Evolutionary conservation across 257 asterid genomes (phyloP).

Genomic region (Eustoma russellianum): DNA sequence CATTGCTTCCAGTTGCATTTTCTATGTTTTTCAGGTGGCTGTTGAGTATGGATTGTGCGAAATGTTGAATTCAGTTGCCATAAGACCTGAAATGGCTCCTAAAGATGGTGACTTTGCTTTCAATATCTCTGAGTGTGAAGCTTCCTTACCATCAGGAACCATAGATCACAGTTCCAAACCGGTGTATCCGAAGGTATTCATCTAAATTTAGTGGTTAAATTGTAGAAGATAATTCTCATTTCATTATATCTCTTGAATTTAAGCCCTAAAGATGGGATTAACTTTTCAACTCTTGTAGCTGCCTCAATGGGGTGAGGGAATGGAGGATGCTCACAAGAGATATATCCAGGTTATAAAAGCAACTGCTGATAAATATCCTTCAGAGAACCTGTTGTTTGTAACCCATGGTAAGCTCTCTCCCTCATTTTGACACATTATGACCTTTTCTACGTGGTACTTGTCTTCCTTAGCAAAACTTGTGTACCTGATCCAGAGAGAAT

Average conservation of each 20-base stretch:
- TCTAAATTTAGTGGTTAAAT: neutral
- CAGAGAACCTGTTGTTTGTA: constrained; percentile 73
- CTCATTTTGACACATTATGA: neutral
- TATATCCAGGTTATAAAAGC: constrained; percentile 47
- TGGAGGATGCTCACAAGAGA: constrained; percentile 47
- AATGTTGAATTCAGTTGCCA: constrained; percentile 61
- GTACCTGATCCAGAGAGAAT: too few relatives aligned
- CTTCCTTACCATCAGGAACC: constrained; percentile 66
- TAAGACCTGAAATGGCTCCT: constrained; percentile 61
- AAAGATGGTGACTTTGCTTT: constrained; percentile 63
- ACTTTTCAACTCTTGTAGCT: constrained; percentile 28
- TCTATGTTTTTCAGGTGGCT: constrained; percentile 41
- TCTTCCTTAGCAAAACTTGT: too few relatives aligned
- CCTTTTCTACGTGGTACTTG: too few relatives aligned
- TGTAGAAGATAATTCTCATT: neutral
- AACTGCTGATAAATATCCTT: constrained; percentile 74
- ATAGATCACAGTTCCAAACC: constrained; percentile 33
- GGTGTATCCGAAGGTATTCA: constrained; percentile 55
- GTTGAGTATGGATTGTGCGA: constrained; percentile 77
- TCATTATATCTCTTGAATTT: neutral
- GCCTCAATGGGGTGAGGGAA: constrained; percentile 70
- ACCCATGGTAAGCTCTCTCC: constrained; percentile 64
- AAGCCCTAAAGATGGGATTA: constrained; percentile 5
- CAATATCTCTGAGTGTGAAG: constrained; percentile 46
- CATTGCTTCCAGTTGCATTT: neutral